Evolutionary conservation across 805 yeast genomes (phyloP), one percentile per base, ranked within the genome.

Genomic region (Brettanomyces anomalus): DNA sequence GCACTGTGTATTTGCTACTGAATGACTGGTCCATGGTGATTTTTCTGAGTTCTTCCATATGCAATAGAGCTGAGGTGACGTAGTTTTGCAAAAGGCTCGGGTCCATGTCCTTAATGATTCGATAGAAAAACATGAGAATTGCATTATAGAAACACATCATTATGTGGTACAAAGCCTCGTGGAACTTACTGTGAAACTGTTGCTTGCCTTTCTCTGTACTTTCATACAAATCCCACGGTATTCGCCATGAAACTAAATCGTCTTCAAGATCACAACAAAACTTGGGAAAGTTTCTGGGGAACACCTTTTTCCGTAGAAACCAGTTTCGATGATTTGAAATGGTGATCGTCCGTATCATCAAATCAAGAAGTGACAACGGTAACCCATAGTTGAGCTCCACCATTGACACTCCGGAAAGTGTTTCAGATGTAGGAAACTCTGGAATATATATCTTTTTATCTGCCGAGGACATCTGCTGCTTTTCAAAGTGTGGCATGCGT

Each of bases 231-330:
- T 57, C 54, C 79, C 78, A 73, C 17, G 65, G 68, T 15, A 66
- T 52, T 37, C 58, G 61, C 80, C 80, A 76, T 40, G 57, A 63
- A 37, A 67, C 44, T 17, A 76, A 54, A 32, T 65, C 68, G 43
- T 75, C 79, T 46, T 75, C 79, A 3, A 70, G 51, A 41, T 75
- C 79, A 41, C 79, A 74, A 49, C 80, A 75, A 3, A 74, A 61
- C 42, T 66, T 64, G 4, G 80, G 79, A 52, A 74, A 76, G 49
- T 75, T 76, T 35, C 80, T 58, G 0, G 81, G 80, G 36, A 62
- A 66, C 30, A 67, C 63, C 20, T 66, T 64, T 24, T 58, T 60
- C 11, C 68, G 44, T 13, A 57, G 40, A 51, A 76, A 76, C 46
- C 71, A 68, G 45, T 71, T 67, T 49, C 72, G 70, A 50, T 75